A percentile compares a stretch with the other conserved stretches of the same genome.
phyloP scores from a whole-genome alignment of 805 yeast genomes.

The Millerago galiae region DNA sequence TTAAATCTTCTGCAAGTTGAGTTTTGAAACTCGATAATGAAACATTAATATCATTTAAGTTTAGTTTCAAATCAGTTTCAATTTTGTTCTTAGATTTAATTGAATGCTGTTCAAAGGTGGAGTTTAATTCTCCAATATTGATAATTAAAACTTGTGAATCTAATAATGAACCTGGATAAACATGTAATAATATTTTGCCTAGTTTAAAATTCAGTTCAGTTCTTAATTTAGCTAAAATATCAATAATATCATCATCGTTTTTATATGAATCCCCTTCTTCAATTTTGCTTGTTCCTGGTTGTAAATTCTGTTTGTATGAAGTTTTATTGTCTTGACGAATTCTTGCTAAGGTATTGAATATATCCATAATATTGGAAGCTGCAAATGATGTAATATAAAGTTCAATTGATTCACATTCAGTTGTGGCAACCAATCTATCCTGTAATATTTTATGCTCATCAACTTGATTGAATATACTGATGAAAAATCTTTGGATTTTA shows the following conservation, averaged over 20 bases:
- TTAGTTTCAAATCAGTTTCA: constrained; percentile 50
- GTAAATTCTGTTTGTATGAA: constrained; percentile 68
- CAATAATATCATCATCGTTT: constrained; percentile 20
- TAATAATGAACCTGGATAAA: constrained; percentile 76
- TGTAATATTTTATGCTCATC: constrained; percentile 38
- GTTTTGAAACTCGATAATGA: constrained; percentile 57
- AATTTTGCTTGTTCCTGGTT: constrained; percentile 38
- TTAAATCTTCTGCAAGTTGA: constrained; percentile 43
- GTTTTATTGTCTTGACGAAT: constrained; percentile 66
- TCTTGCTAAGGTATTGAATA: constrained; percentile 61
- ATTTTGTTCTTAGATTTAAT: constrained; percentile 28
- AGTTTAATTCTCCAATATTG: constrained; percentile 48
- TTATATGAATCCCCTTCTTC: constrained; percentile 5
- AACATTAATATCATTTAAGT: constrained; percentile 55
- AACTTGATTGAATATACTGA: constrained; percentile 65
- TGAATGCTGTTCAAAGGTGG: constrained; percentile 42
- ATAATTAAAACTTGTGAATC: constrained; percentile 73
- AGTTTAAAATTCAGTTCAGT: constrained; percentile 63
- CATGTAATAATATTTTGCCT: constrained; percentile 49
- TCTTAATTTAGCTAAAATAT: constrained; percentile 37
- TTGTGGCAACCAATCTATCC: constrained; percentile 54
- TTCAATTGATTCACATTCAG: constrained; percentile 45
- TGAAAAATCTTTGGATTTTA: constrained; percentile 37
- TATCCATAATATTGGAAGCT: constrained; percentile 76
- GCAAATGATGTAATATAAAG: constrained; percentile 77